Base-by-base conservation (phyloP, 2,329 filamentous ascomycete species). In the Aspergillus luchuensis region DNA sequence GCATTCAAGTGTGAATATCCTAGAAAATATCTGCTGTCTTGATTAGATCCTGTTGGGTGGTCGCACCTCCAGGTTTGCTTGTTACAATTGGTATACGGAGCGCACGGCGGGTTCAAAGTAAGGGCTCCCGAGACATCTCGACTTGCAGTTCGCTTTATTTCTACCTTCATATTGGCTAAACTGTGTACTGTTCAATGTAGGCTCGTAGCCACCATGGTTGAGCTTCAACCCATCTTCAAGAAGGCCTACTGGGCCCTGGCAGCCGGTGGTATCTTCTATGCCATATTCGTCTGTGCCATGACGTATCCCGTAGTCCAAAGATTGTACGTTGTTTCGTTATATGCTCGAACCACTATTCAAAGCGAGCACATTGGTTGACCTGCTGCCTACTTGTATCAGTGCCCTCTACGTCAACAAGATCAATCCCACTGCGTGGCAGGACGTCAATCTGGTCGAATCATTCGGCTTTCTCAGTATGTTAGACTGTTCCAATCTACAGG, bases 401-500 rank as follows among this genome's bases (percentile, higher is more conserved):
- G 88, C 90, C 23, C 76, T 97, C 5, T 99, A 98, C 74, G 88
- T 89, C 28, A 89, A 98, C 76, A 90, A 89, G 63, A 74, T 97
- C 66, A 89, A 92, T 64, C 89, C 88, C 2, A 81, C 85, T 3
- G 86, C 84, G 73, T 92, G 87, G 85, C 82, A 89, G 66, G 86
- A 96, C 72, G 75, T 93, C 47, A 86, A 92, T 63, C 82, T 87
- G 61, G 91, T 92, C 0, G 90, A 96, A 72, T 84, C 85, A 66
- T 96, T 92, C 82, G 93, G 93, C 0, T 97, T 97, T 75, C 87
- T 91, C 57, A 90, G 91, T 94, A 76, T 72, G 83, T 76, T 41
- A n/a, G 6, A 28, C 30, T 38, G 11, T 28, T 28, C 48, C 28
- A n/a, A 7, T 49, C 23, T 23, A 17, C 19, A 21, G 19, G 19